phyloP scores from a whole-genome alignment of 345 rosid genomes.

The Camelina neglecta region DNA sequence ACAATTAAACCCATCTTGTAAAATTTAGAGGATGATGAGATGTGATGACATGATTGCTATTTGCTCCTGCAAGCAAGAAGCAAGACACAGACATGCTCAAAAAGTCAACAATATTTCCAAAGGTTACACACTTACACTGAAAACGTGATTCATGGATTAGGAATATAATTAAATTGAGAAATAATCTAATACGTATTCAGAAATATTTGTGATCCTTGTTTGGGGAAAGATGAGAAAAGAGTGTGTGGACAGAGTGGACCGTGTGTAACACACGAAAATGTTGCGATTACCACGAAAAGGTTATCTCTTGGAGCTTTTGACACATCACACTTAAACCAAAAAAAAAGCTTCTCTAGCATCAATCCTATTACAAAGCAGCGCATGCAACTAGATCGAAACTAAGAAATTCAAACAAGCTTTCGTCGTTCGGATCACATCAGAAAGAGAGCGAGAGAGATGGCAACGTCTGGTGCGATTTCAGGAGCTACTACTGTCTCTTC shows the following conservation, averaged over 20 bases:
- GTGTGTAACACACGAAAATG: conserved; percentile 41
- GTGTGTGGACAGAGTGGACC: conserved; percentile 38
- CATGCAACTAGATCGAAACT: conserved; percentile 23
- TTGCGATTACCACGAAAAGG: conserved; percentile 35
- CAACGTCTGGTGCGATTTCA: conserved; percentile 43
- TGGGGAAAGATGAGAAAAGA: conserved; percentile 18
- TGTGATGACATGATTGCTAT: not conserved
- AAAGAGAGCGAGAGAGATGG: conserved; percentile 28
- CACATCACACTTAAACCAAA: conserved; percentile 5
- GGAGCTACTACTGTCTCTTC: conserved; percentile 44
- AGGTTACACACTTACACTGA: no score
- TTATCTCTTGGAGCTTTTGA: conserved; percentile 33
- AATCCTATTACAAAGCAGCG: not conserved
- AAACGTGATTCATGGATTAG: no score
- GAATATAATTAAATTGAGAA: no score
- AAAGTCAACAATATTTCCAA: no score
- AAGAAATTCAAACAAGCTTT: conserved; percentile 26
- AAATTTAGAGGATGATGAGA: not conserved
- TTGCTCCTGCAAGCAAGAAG: no score
- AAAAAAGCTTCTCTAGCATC: not conserved
- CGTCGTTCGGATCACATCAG: conserved; percentile 6
- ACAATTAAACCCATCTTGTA: conserved; percentile 2
- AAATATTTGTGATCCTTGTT: not conserved
- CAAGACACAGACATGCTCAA: not conserved
- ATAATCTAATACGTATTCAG: not conserved